A percentile compares a stretch with the other conserved stretches of the same genome.
Conservation (phyloP, 345 rosid genomes). For the Brassica cretica region DNA sequence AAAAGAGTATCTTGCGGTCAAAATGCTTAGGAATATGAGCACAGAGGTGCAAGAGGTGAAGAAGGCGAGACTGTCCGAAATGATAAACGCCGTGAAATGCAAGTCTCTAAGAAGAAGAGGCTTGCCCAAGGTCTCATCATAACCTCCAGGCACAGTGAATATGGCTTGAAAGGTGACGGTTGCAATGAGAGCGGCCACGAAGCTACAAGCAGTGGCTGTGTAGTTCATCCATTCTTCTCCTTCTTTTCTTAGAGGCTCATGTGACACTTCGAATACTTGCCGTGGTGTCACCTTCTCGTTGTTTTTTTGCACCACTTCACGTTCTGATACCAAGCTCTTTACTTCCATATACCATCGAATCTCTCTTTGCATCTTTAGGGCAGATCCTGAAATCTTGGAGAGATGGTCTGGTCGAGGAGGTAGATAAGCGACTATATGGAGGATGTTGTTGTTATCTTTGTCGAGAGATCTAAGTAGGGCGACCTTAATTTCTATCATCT, state of each 20-base stretch:
- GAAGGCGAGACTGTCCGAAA: constrained; percentile 38
- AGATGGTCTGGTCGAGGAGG: constrained; percentile 8
- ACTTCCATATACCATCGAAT: constrained; percentile 20
- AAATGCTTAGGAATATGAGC: constrained; percentile 43
- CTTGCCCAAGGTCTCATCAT: constrained; percentile 15
- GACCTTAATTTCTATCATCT: not conserved
- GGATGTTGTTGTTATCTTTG: constrained; percentile 12
- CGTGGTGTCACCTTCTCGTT: not conserved
- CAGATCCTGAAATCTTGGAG: constrained; percentile 19
- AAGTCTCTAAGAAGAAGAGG: constrained; percentile 23
- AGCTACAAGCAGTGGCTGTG: constrained; percentile 47
- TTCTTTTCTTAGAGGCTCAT: constrained; percentile 33
- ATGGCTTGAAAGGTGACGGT: constrained; percentile 50
- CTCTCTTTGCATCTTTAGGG: constrained; percentile 28
- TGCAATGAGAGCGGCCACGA: constrained; percentile 47
- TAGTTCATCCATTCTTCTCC: constrained; percentile 52
- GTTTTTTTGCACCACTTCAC: not conserved
- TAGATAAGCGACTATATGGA: constrained; percentile 15
- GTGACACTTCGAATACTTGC: constrained; percentile 27
- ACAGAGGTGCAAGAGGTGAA: constrained; percentile 45
- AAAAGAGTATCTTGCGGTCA: constrained; percentile 49
- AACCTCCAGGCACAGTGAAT: constrained; percentile 51
- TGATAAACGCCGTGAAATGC: constrained; percentile 33
- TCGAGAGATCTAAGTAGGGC: not conserved
- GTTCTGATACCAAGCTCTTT: constrained; percentile 1